Evolutionary conservation across 1,139 yeast species (phyloP), one percentile per base, ranked within the genome.

Genomic region (Pichia sp.): DNA sequence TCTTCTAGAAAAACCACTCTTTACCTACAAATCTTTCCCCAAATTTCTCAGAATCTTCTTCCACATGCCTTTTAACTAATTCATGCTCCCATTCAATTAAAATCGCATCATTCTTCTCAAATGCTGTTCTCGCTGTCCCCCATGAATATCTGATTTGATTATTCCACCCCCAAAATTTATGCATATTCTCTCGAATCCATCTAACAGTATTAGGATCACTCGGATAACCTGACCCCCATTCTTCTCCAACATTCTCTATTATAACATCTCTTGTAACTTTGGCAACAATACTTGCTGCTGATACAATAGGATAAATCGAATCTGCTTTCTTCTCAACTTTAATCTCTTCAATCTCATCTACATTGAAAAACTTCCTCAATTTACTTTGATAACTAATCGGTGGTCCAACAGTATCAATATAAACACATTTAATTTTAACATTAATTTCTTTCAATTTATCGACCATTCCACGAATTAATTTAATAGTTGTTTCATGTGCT

Each of bases 301-400:
- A 83, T 4, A 93, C 99, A 38, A 88, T 81, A 0, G 97, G 96
- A 58, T 72, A 91, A n/a, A 86, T 58, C 22, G 96, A 79, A 66
- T 93, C 98, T 0, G 98, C 98, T 58, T 91, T 91, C 57, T 91
- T 93, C 14, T 95, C 76, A n/a, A 93, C 98, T 0, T 88, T 82
- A 34, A 93, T 72, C 43, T 73, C 74, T 8, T 31, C 35, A 30
- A 86, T 65, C 12, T 39, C 41, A 5, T 37, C 36, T 1, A 61
- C 63, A 0, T 96, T 96, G 55, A 93, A 93, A 40, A 74, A 62
- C 22, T 62, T 61, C 46, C 76, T 72, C 38, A 93, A 66, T 59
- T 89, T 91, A 18, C 71, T 75, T 55, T 84, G 95, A 58, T 93
- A 93, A 32, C 82, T 67, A 1, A 63, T 74, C 5, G 98, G 97